Evolutionary conservation across 2,329 filamentous ascomycete species (phyloP).

Genomic region (Amesomyces nigricolor): DNA sequence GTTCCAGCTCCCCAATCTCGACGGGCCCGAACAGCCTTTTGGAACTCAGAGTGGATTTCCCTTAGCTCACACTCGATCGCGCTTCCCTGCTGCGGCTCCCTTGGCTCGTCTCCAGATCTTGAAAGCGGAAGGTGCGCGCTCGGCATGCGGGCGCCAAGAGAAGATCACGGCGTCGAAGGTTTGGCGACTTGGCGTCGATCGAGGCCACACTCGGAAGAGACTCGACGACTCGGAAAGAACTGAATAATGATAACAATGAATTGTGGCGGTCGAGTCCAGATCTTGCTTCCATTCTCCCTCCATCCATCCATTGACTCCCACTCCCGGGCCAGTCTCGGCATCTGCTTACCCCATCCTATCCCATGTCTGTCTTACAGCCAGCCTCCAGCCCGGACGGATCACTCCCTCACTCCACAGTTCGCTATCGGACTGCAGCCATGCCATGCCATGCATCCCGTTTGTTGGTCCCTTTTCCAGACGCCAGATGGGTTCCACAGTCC

Average conservation of each 20-base stretch:
- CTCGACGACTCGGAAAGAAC: too few species aligned
- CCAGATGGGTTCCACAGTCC: not conserved
- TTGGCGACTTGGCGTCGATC: too few species aligned
- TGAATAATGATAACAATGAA: too few species aligned
- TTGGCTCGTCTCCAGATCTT: not conserved
- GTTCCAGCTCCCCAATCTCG: slow-evolving; percentile 8
- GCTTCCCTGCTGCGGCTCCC: not conserved
- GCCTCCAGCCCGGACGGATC: not conserved
- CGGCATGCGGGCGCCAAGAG: not conserved
- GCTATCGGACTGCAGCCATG: too few species aligned
- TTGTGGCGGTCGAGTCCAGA: too few species aligned
- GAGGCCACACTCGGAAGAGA: too few species aligned
- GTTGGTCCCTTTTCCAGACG: not conserved
- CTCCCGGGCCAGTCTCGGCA: too few species aligned
- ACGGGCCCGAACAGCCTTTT: not conserved
- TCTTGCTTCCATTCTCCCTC: too few species aligned
- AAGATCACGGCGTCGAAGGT: too few species aligned
- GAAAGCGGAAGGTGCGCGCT: slow-evolving; percentile 7
- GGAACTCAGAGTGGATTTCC: slow-evolving; percentile 2
- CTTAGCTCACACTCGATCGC: slow-evolving; percentile 5
- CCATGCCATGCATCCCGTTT: not conserved
- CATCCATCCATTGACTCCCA: too few species aligned
- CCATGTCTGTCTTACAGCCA: not conserved
- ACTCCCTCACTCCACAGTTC: too few species aligned
- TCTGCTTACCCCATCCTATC: too few species aligned